Base-by-base conservation (phyloP, 1,139 yeast species). In the Tardiomyces depauwii region DNA sequence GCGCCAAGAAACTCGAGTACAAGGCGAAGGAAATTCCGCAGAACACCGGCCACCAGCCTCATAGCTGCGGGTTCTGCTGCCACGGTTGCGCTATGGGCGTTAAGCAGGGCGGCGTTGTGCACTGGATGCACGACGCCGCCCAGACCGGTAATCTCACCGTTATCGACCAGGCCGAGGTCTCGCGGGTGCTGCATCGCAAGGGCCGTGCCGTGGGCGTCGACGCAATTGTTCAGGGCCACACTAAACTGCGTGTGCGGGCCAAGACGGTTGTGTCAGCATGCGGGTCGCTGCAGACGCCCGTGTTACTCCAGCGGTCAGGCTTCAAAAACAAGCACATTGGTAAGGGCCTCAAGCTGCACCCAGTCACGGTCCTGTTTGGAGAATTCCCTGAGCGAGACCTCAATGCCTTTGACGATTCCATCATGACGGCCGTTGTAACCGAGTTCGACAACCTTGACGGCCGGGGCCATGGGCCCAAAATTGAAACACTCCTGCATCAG, bases 321-420 rank as follows among this genome's bases (percentile, higher is more conserved):
- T 77, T 77, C 63, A 70, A 62, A 51, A 77, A 77, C 57, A 70
- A 65, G 52, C 66, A 76, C 53, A 77, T 78, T 56, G 82, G 83
- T 41, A 54, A 60, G 18, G 75, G 77, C 49, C 69, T 78, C 53
- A 74, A 73, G 54, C 65, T 77, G 41, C 82, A 78, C 55, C 82
- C 83, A 0, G 72, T 67, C 2, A 64, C 72, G 0, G 58, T 62
- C 4, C 55, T 73, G 2, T 57, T 62, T 47, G 82, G 78, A 0
- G 72, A 70, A 48, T 74, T 69, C 55, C 69, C 65, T 0, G 61
- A 60, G 11, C 59, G 60, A 12, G 57, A 57, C 7, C 61, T 69
- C 1, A 62, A 70, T 39, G 70, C 78, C 11, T 63, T 60, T 50
- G 58, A 68, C 23, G 64, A 71, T 42, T 64, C 80, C 1, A 76